These are phyloP conservation scores for Acanthochlamys bracteata DNA, from an alignment of 106 monocot species.

Conservation along the genomic window DNA sequence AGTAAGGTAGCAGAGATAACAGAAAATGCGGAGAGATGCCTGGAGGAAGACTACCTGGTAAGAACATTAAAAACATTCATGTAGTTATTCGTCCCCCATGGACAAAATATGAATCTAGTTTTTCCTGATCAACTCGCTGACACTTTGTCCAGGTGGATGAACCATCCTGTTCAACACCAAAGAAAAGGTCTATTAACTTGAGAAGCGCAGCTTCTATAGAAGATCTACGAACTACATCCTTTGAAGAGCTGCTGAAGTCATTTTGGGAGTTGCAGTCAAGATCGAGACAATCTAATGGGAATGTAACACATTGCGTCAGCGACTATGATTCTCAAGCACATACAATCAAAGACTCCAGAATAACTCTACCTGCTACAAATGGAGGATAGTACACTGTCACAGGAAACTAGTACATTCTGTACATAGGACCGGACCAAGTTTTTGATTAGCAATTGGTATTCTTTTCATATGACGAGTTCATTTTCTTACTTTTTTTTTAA, in stretches of 20 bases:
- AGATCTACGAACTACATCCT: constrained; percentile 29
- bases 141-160: constrained; percentile 23
- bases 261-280: constrained; percentile 27
- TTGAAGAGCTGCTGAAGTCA: constrained; percentile 32
- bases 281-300: constrained; percentile 19
- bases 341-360: constrained; percentile 22
- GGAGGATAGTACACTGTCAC: not conserved
- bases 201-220: constrained; percentile 30
- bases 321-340: constrained; percentile 15
- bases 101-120: not conserved
- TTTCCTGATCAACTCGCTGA: too few species aligned
- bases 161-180: constrained; percentile 37
- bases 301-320: constrained; percentile 15
- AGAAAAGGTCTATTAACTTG: constrained; percentile 17
- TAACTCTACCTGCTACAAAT: constrained; percentile 33
- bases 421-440: not conserved
- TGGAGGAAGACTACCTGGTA: constrained; percentile 35
- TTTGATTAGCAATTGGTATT: too few species aligned
- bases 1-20: constrained; percentile 29
- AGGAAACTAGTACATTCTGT: not conserved
- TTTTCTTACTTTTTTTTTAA: too few species aligned
- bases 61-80: not conserved
- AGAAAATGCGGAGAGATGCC: constrained; percentile 23
- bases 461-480: too few species aligned
- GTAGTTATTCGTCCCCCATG: too few species aligned